Conservation (phyloP, 2,329 filamentous ascomycete species). For the Pseudopithomyces maydicus region DNA sequence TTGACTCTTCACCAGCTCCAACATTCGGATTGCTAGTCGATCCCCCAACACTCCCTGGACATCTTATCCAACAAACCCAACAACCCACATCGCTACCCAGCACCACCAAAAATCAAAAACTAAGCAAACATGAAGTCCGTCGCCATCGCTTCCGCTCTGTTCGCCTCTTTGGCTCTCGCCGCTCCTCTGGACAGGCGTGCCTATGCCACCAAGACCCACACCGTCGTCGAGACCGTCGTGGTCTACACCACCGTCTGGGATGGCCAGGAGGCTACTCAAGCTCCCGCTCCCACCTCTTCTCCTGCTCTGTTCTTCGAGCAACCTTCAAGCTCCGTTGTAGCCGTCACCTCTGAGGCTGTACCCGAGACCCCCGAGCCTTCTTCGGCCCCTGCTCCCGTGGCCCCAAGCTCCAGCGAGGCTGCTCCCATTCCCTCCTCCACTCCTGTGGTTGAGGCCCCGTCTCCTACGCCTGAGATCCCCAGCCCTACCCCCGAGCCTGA, state of each 20-base stretch:
- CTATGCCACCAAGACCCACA: conserved; percentile 39
- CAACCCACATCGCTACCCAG: conserved; percentile 23
- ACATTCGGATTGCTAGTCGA: conserved; percentile 42
- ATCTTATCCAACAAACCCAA: conserved; percentile 16
- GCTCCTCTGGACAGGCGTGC: conserved; percentile 42
- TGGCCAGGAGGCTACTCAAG: conserved; percentile 19
- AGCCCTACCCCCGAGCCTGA: conserved; percentile 5
- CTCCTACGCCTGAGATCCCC: background rate
- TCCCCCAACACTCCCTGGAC: conserved; percentile 27
- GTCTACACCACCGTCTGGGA: conserved; percentile 44
- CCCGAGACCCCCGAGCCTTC: background rate
- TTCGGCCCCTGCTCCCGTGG: conserved; percentile 5
- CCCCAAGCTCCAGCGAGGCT: background rate
- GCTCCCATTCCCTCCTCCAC: conserved; percentile 8
- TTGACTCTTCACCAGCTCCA: conserved; percentile 1
- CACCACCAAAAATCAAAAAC: conserved; percentile 18
- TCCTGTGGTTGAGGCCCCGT: background rate
- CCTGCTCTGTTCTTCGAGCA: conserved; percentile 26
- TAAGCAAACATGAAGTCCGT: conserved; percentile 42
- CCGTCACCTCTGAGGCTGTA: conserved; percentile 16
- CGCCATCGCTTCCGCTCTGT: conserved; percentile 41
- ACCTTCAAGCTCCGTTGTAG: conserved; percentile 21
- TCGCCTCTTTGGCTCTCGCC: conserved; percentile 41
- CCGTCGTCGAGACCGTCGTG: conserved; percentile 39
- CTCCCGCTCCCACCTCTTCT: conserved; percentile 17